Percentiles rank a stretch among this genome's conserved stretches.
Evolutionary conservation across 768 basidiomycete genomes (phyloP).

Genomic region (Pleurotus sapidus): DNA sequence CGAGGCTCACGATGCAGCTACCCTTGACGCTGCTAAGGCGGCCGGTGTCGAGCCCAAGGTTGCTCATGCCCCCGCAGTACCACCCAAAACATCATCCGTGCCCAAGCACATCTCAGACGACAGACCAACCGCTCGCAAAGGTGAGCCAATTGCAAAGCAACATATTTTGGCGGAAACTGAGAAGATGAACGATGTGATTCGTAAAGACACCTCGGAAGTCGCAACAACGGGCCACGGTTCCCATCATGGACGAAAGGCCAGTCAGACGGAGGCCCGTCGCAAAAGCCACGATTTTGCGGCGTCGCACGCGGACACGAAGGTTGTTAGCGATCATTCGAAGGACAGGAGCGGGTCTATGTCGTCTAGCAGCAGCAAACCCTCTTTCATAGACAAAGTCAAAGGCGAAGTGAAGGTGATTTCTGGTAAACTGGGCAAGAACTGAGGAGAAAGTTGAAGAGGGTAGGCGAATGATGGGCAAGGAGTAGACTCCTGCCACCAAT

Average conservation of each 20-base stretch:
- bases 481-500: too few relatives aligned
- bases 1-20: background rate
- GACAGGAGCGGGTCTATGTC: background rate
- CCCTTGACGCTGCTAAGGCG: background rate
- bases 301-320: background rate
- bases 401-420: slow-evolving; percentile 37
- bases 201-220: background rate
- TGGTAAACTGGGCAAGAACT: slow-evolving; percentile 32
- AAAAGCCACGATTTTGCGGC: too few relatives aligned
- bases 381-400: slow-evolving; percentile 33
- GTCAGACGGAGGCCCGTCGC: too few relatives aligned
- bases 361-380: slow-evolving; percentile 16
- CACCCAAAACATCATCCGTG: background rate
- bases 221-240: background rate
- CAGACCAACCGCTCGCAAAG: background rate
- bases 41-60: background rate
- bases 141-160: slow-evolving; percentile 1
- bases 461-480: slow-evolving; percentile 23
- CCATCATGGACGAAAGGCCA: background rate
- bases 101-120: too few relatives aligned
- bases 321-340: background rate
- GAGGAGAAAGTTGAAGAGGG: slow-evolving; percentile 36
- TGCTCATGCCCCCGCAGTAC: background rate
- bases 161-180: background rate
- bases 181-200: slow-evolving; percentile 3